Evolutionary conservation across 75 land plant species (phyloP).

Genomic region (Isoetes taiwanensis): DNA sequence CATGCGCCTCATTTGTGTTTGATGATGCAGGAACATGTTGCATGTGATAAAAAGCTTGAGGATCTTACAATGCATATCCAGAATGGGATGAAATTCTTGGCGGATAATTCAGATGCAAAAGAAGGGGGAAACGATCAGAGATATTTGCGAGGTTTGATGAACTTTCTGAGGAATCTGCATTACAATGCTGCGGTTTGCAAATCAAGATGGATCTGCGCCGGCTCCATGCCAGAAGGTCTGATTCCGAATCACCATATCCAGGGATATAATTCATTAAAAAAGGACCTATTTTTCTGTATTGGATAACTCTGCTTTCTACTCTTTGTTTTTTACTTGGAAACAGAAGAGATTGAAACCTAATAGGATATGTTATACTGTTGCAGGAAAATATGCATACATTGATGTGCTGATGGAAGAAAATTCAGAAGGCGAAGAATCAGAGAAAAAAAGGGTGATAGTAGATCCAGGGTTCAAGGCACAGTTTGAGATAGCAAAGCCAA

Average conservation of each 20-base stretch:
- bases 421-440: neutral
- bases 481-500: slow-evolving; percentile 34
- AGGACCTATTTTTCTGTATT: neutral
- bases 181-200: slow-evolving; percentile 3
- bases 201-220: neutral
- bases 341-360: neutral
- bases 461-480: slow-evolving; percentile 37
- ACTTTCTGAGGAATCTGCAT: neutral
- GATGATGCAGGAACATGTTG: neutral
- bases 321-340: too few relatives aligned
- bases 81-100: neutral
- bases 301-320: neutral
- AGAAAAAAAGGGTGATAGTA: slow-evolving; percentile 12
- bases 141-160: neutral
- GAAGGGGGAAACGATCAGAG: neutral
- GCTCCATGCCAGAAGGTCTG: neutral
- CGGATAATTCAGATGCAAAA: neutral
- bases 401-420: slow-evolving; percentile 13
- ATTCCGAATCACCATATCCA: neutral
- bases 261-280: neutral
- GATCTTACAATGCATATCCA: neutral
- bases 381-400: slow-evolving; percentile 33
- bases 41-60: neutral
- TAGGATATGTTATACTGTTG: neutral
- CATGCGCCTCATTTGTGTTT: neutral